Evolutionary conservation across 2,329 filamentous ascomycete species (phyloP), one percentile per base, ranked within the genome.

Genomic region (Albifimbria verrucaria): DNA sequence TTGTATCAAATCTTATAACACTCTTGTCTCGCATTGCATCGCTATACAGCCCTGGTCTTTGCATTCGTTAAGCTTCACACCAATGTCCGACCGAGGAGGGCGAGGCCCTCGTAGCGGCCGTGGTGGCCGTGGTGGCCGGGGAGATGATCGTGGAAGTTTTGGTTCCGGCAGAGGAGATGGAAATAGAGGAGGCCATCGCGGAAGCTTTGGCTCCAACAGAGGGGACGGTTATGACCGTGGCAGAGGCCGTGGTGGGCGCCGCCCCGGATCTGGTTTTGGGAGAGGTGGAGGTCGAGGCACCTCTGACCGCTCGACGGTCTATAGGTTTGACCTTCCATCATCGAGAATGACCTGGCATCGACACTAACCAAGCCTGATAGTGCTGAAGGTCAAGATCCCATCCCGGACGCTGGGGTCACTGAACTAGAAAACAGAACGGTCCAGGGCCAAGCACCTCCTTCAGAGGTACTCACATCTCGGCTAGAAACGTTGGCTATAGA

Each of bases 401-500:
- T 52, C 3, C 62, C 60, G 2, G 68, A 73, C 39, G 21, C 56
- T 18, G 26, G 54, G 11, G 57, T 73, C 25, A 61, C 62, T 1
- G 49, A 69, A 20, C 67, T 79, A 0, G 77, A 80, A 54, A 58
- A 79, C 50, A 59, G 68, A 7, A 64, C 78, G 4, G 55, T 78
- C 28, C 59, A 48, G 32, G 41, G 23, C 2, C 63, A 72, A 21
- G 58, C 66, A 3, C 54, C 63, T 2, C 61, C 66, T 7, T 58
- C 67, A 25, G 52, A 57, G 11, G 55, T 59, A n/a, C 51, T 78
- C 2, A 63, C 64, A 3, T 57, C 63, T 3, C 62, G 72, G 48
- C 71, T 78, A 69, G 62, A 62, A 12, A 66, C 68, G 39, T 60
- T 76, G 22, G 58, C 57, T 20, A 54, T 72, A 18, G 52, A 55